phyloP scores from a whole-genome alignment of 106 monocot species.

The Platanthera guangdongensis region DNA sequence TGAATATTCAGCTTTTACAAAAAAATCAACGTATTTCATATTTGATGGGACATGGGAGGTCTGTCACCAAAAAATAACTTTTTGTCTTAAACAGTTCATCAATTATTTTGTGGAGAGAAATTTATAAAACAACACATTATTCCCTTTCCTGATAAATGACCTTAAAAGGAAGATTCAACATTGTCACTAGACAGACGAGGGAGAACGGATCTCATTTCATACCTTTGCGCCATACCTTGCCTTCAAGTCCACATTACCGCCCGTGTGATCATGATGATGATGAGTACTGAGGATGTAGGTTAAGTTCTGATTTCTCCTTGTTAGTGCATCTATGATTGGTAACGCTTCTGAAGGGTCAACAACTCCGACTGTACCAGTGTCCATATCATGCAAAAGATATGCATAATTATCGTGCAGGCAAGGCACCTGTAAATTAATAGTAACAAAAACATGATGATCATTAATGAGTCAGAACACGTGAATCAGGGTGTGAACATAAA shows the following conservation, averaged over 20 bases:
- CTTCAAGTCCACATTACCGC: slow-evolving; percentile 92
- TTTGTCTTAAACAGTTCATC: background rate
- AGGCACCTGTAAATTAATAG: slow-evolving; percentile 49
- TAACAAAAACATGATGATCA: background rate
- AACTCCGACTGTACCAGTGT: slow-evolving; percentile 95
- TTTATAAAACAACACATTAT: background rate
- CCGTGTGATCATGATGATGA: slow-evolving; percentile 97
- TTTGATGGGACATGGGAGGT: background rate
- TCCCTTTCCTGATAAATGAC: background rate
- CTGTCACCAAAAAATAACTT: background rate
- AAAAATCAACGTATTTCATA: background rate
- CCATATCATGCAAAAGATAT: slow-evolving; percentile 81
- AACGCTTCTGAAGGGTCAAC: slow-evolving; percentile 95
- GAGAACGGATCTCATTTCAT: slow-evolving; percentile 5
- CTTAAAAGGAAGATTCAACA: background rate
- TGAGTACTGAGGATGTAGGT: slow-evolving; percentile 96
- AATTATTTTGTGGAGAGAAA: background rate
- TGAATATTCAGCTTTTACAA: background rate
- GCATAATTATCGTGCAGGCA: slow-evolving; percentile 96
- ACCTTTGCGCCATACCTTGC: slow-evolving; percentile 97
- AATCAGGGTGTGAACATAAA: background rate
- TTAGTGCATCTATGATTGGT: slow-evolving; percentile 70
- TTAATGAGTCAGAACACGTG: background rate
- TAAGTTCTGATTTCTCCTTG: slow-evolving; percentile 73
- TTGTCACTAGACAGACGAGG: background rate